phyloP scores from a whole-genome alignment of 208 protist species.

The Tritrichomonas musculus region DNA sequence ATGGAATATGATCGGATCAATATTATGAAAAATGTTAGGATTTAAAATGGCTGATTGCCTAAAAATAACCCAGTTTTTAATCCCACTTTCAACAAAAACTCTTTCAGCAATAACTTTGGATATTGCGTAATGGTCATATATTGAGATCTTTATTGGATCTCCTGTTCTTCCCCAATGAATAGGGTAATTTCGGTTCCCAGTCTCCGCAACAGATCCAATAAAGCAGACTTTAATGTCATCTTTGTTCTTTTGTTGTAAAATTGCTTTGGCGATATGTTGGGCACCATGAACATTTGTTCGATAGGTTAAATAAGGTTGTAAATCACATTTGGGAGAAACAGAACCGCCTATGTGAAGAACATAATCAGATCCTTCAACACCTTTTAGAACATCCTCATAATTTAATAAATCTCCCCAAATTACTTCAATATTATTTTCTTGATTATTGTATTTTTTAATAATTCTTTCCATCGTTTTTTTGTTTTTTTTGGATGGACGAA shows the following conservation, averaged over 20 bases:
- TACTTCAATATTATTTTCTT: not conserved
- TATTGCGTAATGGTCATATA: not conserved
- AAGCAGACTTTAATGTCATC: not conserved
- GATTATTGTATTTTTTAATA: not conserved
- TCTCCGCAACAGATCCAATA: constrained; percentile 14
- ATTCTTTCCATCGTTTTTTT: no score
- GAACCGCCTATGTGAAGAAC: no score
- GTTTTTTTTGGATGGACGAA: no score
- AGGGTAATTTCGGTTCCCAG: not conserved
- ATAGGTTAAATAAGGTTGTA: not conserved
- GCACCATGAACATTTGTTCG: not conserved
- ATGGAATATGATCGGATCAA: not conserved
- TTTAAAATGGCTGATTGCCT: not conserved
- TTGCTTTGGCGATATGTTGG: not conserved
- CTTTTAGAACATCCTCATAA: not conserved
- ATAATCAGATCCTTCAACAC: not conserved
- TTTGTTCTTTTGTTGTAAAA: not conserved
- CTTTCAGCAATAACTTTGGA: not conserved
- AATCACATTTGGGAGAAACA: not conserved
- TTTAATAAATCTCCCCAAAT: not conserved
- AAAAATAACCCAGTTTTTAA: not conserved
- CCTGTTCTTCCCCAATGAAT: constrained; percentile 25
- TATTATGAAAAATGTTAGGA: not conserved
- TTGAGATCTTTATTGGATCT: no score
- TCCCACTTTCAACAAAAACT: not conserved